Base-by-base conservation (phyloP, 1,284 basidiomycete species). In the Pseudozyma thailandica region DNA sequence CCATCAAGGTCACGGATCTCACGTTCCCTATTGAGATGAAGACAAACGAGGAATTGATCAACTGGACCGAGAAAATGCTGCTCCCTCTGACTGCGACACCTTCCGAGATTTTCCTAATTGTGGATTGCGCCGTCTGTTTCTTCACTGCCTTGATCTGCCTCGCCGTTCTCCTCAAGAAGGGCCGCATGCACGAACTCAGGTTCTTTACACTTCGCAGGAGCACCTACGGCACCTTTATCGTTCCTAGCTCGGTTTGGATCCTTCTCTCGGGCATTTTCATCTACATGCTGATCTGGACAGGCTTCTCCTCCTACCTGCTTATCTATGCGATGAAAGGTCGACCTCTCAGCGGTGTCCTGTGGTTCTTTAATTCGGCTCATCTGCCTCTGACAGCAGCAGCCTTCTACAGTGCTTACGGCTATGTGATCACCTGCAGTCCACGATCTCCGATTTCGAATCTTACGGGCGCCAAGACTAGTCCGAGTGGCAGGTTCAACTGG, bases 381-480 rank as follows among this genome's bases (percentile, higher is more conserved):
- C n/a, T 33, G 4, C 31, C 31, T 16, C n/a, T 33, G 7, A 16
- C 31, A 16, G 12, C n/a, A 33, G 1, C 25, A 18, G 9, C 3
- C 16, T 37, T 33, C 31, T 33, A 33, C n/a, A 7, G 37, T 15
- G 26, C 37, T 16, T 64, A 58, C 21, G 42, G 62, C 9, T 64
- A 58, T 18, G 27, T 64, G 1, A n/a, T 64, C 4, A 58, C 55
- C 9, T 64, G 62, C 42, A 54, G 50, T 42, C 62, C 62, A 5
- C 49, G 55, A 4, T 58, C 62, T 12, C 62, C 54, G 13, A 47
- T 64, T 25, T 50, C 39, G 12, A 50, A 41, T 25, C 23, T 53
- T 23, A 50, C n/a, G 16, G 12, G 38, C 15, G 28, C 9, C 16
- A 39, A 47, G 13, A 13, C 30, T 15, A 3, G 7, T 28, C 15